Base-by-base conservation (phyloP, 345 rosid species). In the Litchi chinensis region DNA sequence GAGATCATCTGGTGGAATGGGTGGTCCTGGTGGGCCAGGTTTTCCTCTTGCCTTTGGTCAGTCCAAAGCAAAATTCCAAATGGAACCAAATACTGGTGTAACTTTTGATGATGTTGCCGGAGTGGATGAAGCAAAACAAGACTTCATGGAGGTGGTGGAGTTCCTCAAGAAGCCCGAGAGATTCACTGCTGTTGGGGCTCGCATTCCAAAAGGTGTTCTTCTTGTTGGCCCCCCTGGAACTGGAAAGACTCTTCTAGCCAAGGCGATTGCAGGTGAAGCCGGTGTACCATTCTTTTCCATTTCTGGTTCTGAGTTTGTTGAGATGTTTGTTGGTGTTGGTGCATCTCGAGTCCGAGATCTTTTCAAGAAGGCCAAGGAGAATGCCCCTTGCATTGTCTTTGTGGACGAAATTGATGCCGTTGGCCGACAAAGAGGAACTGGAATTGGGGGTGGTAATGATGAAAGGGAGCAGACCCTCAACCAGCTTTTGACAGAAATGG, bases 231-330 rank as follows among this genome's bases (percentile, higher is more conserved):
- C 99, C 70, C 99, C 99, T 18, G 98, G 99, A 82, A 96, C 99
- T 0, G 99, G 99, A n/a, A 96, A 96, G 83, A 96, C 99, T 5
- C 97, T 94, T 82, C 87, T 96, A 72, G 99, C 99, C 68, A 96
- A 96, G 86, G 99, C 99, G 59, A 96, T 96, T 74, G 99, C 99
- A 66, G 99, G 99, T 82, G 99, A 95, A 87, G 98, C 98, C 66
- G 98, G 98, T 50, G 97, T 95, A 44, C 98, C 98, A 4, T 95
- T 95, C 83, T 95, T 95, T 88, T 93, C 98, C 70, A 92, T 93
- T 74, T 93, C 98, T 0, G 98, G 98, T 85, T 93, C 98, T n/a
- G 98, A 95, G 88, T 95, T 95, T 74, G 98, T 95, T 76, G 98
- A 95, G 90, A 95, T 95, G 98, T 93, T 95, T 79, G 98, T 95